These are phyloP conservation scores for Yamadazyma pseudoaaseri DNA, from an alignment of 1,139 yeast species.

Conservation along the genomic window DNA sequence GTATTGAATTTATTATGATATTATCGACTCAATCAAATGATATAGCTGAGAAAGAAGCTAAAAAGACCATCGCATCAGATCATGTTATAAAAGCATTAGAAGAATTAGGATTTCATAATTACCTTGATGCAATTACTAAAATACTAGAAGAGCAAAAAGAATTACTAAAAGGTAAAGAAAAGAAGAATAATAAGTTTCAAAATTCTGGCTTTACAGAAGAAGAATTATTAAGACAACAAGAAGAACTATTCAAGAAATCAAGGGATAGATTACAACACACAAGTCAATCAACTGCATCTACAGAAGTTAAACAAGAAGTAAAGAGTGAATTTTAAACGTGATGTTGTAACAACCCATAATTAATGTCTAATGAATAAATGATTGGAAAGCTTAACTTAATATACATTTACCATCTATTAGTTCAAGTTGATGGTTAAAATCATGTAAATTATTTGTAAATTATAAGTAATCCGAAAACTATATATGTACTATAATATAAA, in stretches of 20 bases:
- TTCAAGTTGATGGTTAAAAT: no score
- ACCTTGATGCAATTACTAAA: constrained; percentile 77
- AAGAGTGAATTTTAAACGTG: constrained; percentile 4
- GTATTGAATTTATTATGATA: constrained; percentile 94
- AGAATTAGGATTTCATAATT: constrained; percentile 84
- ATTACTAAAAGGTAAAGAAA: constrained; percentile 81
- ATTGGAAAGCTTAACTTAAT: neutral
- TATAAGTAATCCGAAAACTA: no score
- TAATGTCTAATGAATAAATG: constrained; percentile 4
- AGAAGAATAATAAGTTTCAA: constrained; percentile 89
- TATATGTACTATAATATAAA: no score
- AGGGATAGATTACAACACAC: constrained; percentile 64
- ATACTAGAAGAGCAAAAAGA: constrained; percentile 87
- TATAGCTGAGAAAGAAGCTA: constrained; percentile 93
- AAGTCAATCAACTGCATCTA: constrained; percentile 2
- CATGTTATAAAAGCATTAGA: constrained; percentile 90
- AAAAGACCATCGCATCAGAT: constrained; percentile 95
- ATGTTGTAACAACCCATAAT: neutral
- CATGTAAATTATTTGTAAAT: neutral
- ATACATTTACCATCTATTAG: no score
- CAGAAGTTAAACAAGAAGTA: constrained; percentile 12
- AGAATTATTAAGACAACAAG: constrained; percentile 88
- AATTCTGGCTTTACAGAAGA: constrained; percentile 91
- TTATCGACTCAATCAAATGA: constrained; percentile 92
- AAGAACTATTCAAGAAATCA: constrained; percentile 85